Conservation (phyloP, 2,329 filamentous ascomycete genomes). For the Hymenoscyphus infarciens region DNA sequence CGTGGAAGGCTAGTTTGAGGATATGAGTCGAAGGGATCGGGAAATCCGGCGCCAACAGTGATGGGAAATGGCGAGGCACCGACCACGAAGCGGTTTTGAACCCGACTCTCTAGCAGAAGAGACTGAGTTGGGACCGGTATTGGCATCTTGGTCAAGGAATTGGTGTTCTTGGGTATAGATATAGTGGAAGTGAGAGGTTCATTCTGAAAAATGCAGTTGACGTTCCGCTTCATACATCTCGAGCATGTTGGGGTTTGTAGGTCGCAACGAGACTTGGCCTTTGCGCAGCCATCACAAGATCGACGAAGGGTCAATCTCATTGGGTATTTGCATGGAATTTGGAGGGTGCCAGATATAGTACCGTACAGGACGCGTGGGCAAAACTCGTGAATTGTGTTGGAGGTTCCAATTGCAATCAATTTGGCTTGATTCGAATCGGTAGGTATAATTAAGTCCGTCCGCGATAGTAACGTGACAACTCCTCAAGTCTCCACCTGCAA, state of each 20-base stretch:
- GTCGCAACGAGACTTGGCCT: slow-evolving; percentile 53
- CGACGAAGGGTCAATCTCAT: slow-evolving; percentile 56
- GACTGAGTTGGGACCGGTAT: not conserved
- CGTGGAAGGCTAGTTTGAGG: slow-evolving; percentile 50
- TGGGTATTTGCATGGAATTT: not conserved
- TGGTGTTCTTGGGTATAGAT: not conserved
- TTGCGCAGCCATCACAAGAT: slow-evolving; percentile 54
- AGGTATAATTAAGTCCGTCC: too few species aligned
- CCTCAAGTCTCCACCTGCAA: too few species aligned
- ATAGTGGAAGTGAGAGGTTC: slow-evolving; percentile 41
- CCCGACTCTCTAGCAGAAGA: not conserved
- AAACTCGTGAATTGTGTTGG: not conserved
- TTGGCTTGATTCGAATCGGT: too few species aligned
- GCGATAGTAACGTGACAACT: too few species aligned
- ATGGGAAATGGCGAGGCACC: not conserved
- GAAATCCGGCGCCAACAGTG: slow-evolving; percentile 33
- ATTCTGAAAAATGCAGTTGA: slow-evolving; percentile 51
- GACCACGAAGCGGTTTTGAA: not conserved
- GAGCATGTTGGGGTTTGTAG: slow-evolving; percentile 52
- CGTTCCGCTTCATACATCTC: slow-evolving; percentile 48
- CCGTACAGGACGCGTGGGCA: too few species aligned
- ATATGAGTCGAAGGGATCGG: slow-evolving; percentile 57
- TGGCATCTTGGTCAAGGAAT: not conserved
- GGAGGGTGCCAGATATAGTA: not conserved
- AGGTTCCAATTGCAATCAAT: too few species aligned